Evolutionary conservation across 768 basidiomycete genomes (phyloP), one percentile per base, ranked within the genome.

Genomic region (Pleurotus eryngii): DNA sequence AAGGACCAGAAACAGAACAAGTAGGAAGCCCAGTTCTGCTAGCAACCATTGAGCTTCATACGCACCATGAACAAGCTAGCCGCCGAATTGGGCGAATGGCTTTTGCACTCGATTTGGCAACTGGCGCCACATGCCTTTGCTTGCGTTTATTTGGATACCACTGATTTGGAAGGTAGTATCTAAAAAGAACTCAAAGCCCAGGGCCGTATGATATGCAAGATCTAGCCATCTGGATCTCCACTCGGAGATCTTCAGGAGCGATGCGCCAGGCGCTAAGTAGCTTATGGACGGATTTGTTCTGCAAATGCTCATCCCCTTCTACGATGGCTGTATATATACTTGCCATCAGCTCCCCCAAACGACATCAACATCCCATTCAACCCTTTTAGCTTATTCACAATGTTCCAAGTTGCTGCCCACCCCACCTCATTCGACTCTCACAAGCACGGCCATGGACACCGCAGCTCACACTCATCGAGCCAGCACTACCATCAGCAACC

Each of bases 391-490:
- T 26, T 51, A 46, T 39, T 47, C 38, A 60, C 55, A 53, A 80
- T 80, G 79, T 74, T 80, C 74, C 78, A 79, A 68, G 76, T 81
- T 64, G 73, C 78, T 3, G 67, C 77, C 27, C 77, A 80, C 53
- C 72, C 75, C 27, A 59, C 75, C 38, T 60, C 75, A 48, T 80
- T 79, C 63, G 62, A 67, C 59, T 68, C 68, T 59, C 76, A 73
- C 65, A 60, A 62, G 49, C 76, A 76, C 61, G 62, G 64, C 26
- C 72, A 54, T 38, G 51, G 51, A 37, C 51, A 54, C 39, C 51
- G 39, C 18, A 37, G 72, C 53, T 72, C 69, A 27, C 72, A 69
- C 40, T 56, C 67, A n/a, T 46, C 57, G 20, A 45, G 46, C 59
- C 67, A 27, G 48, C 67, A 17, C 49, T 63, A 20, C 57, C 65